These are phyloP conservation scores for Fusarium subtropicale DNA, from an alignment of 2,329 filamentous ascomycete genomes.

Conservation along the genomic window DNA sequence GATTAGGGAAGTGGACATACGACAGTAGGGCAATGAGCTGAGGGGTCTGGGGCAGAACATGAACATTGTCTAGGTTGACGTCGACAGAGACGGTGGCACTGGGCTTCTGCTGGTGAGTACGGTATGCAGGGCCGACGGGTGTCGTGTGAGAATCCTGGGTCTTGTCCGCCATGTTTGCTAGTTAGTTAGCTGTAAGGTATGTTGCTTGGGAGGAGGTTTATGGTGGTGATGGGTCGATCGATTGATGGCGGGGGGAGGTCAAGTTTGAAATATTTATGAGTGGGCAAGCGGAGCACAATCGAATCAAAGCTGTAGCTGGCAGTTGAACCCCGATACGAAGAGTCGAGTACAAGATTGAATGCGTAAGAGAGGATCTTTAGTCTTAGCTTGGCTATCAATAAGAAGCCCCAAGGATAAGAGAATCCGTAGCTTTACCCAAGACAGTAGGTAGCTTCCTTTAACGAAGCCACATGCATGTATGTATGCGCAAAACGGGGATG, in stretches of 20 bases:
- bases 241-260: constrained; percentile 25
- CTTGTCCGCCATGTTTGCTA: constrained; percentile 47
- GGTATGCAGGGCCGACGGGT: constrained; percentile 84
- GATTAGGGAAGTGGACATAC: constrained; percentile 68
- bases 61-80: constrained; percentile 86
- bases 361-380: constrained; percentile 27
- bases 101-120: constrained; percentile 80
- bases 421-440: constrained; percentile 33
- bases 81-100: constrained; percentile 88
- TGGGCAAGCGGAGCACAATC: constrained; percentile 16
- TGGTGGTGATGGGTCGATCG: constrained; percentile 3
- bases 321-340: constrained; percentile 2
- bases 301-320: constrained; percentile 3
- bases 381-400: constrained; percentile 19
- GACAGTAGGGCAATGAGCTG: constrained; percentile 97
- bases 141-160: constrained; percentile 58
- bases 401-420: constrained; percentile 39
- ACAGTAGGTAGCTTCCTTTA: constrained; percentile 26
- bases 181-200: constrained; percentile 38
- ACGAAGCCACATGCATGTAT: constrained; percentile 39
- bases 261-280: constrained; percentile 23
- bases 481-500: constrained; percentile 44
- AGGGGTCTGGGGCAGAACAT: constrained; percentile 90
- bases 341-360: constrained; percentile 21
- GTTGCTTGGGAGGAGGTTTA: constrained; percentile 14